A percentile compares a stretch with the other conserved stretches of the same genome.
phyloP scores from a whole-genome alignment of 192 early-diverging fungal genomes.

The Podila horticola region DNA sequence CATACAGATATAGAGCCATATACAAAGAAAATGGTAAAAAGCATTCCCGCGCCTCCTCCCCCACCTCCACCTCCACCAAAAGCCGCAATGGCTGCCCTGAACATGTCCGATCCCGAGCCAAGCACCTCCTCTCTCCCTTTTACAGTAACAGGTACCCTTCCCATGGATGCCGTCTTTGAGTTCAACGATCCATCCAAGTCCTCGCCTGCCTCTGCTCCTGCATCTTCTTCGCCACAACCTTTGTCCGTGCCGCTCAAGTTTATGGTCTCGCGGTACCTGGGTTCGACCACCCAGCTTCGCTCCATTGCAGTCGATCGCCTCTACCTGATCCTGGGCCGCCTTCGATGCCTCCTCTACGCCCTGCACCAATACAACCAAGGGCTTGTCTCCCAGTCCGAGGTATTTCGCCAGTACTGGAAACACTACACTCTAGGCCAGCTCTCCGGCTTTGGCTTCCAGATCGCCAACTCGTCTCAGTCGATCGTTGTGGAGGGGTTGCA shows the following conservation, averaged over 20 bases:
- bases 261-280: not conserved
- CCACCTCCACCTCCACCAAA: not conserved
- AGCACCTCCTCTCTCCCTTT: not conserved
- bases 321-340: not conserved
- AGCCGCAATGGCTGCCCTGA: not conserved
- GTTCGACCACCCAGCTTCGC: not conserved
- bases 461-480: not conserved
- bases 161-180: not conserved
- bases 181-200: not conserved
- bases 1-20: no score
- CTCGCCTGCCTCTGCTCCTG: no score
- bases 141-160: not conserved
- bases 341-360: not conserved
- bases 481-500: not conserved
- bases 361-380: not conserved
- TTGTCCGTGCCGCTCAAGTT: not conserved
- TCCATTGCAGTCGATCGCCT: not conserved
- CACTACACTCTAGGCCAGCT: not conserved
- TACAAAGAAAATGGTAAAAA: no score
- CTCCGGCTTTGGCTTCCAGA: not conserved
- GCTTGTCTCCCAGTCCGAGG: not conserved
- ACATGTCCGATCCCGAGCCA: not conserved
- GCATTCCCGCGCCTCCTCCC: not conserved
- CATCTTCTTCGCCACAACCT: not conserved
- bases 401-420: not conserved